Evolutionary conservation across 1,284 basidiomycete genomes (phyloP), one percentile per base, ranked within the genome.

Genomic region (Boletellus sp.): DNA sequence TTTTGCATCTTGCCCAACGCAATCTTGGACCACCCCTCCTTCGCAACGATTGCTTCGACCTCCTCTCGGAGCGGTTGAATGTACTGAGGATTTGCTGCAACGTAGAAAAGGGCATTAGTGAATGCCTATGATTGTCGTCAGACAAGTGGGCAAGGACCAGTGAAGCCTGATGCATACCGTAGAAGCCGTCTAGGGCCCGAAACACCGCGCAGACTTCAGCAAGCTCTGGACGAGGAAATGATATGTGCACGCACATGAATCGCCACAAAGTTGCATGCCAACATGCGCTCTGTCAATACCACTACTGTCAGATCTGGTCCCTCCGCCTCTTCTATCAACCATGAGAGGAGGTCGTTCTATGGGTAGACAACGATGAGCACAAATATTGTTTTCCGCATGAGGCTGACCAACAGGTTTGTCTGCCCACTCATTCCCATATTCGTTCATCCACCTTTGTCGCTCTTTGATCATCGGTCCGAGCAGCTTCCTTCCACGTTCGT

Each of bases 21-120:
- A 0, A 46, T 57, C 53, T 75, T 77, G 1, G 74, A 68, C 76
- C 77, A 78, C 3, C 77, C 78, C 4, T 76, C 67, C 21, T 64
- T 57, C 1, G 53, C 55, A 3, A 77, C 51, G 6, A 74, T 59
- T 0, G 53, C 33, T 8, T 76, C 72, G 1, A 74, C 67, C 53
- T 79, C 79, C 35, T 76, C 70, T 0, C 77, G 73, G n/a, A 80
- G 63, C 0, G 66, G 65, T n/a, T 64, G 52, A 0, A 72, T 54
- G 45, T 69, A 74, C 44, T 73, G 66, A 1, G 73, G 75, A 18
- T 72, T 58, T 0, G 65, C 63, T 0, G 72, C 72, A 1, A 77
- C 61, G 28, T 65, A 58, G 44, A 66, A 71, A 4, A 77, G 54
- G 3, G 64, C 71, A 22, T 75, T 69, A 0, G 69, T 66, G 39